Base-by-base conservation (phyloP, 495 filamentous ascomycete genomes). In the Astrocystis sublimbata region DNA sequence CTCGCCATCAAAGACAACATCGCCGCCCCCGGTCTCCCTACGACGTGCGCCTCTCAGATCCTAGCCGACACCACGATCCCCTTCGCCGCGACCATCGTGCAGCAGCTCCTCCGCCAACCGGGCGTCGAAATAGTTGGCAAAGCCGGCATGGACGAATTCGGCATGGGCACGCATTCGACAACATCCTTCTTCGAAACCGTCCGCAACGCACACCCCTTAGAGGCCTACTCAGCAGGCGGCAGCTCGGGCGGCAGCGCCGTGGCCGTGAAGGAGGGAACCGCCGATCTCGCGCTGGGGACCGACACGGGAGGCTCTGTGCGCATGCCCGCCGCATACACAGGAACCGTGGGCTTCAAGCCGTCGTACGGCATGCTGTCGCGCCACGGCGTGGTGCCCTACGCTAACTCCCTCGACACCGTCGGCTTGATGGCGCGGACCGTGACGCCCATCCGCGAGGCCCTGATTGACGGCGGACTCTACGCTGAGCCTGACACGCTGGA, bases 71-170 rank as follows among this genome's bases (percentile, higher is more conserved):
- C 89, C 75, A 72, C 67, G 46, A 90, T 86, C 61, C 96, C 96
- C 21, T 94, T 89, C 74, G 84, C 91, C 71, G 92, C 94, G 7
- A 93, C 90, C 3, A 91, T 97, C 35, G 85, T 96, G 12, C 67
- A 61, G 10, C 79, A 82, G 58, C 80, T 96, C 46, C 81, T 84
- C 64, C 68, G 79, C 51, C 80, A 85, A 21, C 91, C 85, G 23
- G 91, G 91, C 40, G 88, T 86, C 5, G 71, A 81, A 19, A 71
- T 96, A 4, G 79, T 85, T 15, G 89, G 89, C 7, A 97, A 96
- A 72, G 92, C 92, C 0, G 96, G 96, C 73, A 81, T 98, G 67
- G 94, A 98, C 79, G 94, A 98, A 71, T 98, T 98, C 75, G 94
- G 94, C 21, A 98, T 98, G 94, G 94, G 94, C 38, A 96, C 92